These are phyloP conservation scores for Leishmania guyanensis DNA, from an alignment of 208 protist species.

Conservation along the genomic window DNA sequence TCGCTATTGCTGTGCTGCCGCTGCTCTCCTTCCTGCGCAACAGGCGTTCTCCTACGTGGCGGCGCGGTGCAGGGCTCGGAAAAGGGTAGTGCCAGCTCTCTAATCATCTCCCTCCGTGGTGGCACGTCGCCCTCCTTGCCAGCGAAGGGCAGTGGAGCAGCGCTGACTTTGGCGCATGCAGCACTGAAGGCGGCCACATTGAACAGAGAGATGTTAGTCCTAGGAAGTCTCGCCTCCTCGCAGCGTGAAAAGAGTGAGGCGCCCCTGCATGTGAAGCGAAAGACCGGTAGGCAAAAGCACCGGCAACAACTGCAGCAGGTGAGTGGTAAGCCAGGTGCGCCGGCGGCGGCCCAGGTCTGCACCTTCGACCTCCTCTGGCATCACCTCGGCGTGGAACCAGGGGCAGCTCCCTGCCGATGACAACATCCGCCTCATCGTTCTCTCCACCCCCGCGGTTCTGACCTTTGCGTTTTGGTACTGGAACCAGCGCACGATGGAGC, in stretches of 20 bases:
- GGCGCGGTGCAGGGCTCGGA: conserved; percentile 13
- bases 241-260: conserved; percentile 18
- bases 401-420: conserved; percentile 22
- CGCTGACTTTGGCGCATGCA: neutral
- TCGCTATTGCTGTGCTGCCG: conserved; percentile 25
- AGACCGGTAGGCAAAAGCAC: neutral
- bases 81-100: conserved; percentile 4
- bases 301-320: conserved; percentile 11
- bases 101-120: neutral
- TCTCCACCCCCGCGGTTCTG: conserved; percentile 23
- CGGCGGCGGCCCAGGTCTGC: conserved; percentile 2
- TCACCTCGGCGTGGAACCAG: conserved; percentile 18
- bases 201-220: neutral
- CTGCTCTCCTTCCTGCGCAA: conserved; percentile 41
- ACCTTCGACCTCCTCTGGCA: conserved; percentile 4
- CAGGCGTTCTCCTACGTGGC: conserved; percentile 27
- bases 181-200: neutral
- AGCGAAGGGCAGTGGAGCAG: neutral
- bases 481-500: conserved; percentile 10
- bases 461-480: conserved; percentile 17
- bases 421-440: conserved; percentile 22
- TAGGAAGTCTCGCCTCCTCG: neutral
- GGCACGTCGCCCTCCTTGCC: neutral
- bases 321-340: conserved; percentile 6
- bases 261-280: conserved; percentile 10